These are phyloP conservation scores for Calonectria pauciramosa DNA, from an alignment of 2,329 filamentous ascomycete genomes.

Conservation along the genomic window DNA sequence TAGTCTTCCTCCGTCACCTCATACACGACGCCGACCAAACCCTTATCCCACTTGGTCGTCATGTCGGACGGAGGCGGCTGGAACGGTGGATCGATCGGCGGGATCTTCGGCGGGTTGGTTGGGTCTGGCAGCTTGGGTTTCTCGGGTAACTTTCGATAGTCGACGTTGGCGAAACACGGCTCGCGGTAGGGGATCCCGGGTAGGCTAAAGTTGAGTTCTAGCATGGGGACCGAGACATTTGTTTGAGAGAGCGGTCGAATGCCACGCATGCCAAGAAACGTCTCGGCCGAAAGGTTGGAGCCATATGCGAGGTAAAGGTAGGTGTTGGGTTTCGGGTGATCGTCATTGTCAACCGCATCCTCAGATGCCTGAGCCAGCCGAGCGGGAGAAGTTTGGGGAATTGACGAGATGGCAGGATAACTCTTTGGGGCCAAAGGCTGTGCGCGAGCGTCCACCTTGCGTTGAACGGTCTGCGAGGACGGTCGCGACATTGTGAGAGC, in stretches of 20 bases:
- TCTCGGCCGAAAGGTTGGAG: constrained; percentile 86
- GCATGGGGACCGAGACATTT: constrained; percentile 84
- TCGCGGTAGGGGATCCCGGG: constrained; percentile 88
- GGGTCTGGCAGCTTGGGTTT: constrained; percentile 52
- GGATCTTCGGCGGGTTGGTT: constrained; percentile 48
- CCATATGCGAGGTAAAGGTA: constrained; percentile 91
- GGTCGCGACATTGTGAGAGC: constrained; percentile 33
- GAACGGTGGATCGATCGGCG: constrained; percentile 43
- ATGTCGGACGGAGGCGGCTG: constrained; percentile 38
- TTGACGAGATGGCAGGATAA: constrained; percentile 49
- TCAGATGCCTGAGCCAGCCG: constrained; percentile 49
- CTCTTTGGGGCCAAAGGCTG: constrained; percentile 37
- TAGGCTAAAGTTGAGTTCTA: constrained; percentile 87
- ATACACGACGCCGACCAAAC: constrained; percentile 93
- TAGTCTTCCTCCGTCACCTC: constrained; percentile 90
- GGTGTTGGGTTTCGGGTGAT: constrained; percentile 56
- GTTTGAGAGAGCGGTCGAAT: constrained; percentile 86
- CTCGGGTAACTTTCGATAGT: constrained; percentile 67
- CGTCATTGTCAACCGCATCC: constrained; percentile 38
- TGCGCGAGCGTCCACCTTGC: constrained; percentile 41
- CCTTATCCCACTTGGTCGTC: constrained; percentile 75
- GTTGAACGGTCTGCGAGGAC: constrained; percentile 34
- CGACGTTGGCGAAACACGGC: constrained; percentile 92
- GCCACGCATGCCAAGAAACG: constrained; percentile 82
- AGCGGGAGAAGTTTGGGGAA: constrained; percentile 48